Evolutionary conservation across 192 early-diverging fungal genomes (phyloP).

Genomic region (Chytriomyces sp.): DNA sequence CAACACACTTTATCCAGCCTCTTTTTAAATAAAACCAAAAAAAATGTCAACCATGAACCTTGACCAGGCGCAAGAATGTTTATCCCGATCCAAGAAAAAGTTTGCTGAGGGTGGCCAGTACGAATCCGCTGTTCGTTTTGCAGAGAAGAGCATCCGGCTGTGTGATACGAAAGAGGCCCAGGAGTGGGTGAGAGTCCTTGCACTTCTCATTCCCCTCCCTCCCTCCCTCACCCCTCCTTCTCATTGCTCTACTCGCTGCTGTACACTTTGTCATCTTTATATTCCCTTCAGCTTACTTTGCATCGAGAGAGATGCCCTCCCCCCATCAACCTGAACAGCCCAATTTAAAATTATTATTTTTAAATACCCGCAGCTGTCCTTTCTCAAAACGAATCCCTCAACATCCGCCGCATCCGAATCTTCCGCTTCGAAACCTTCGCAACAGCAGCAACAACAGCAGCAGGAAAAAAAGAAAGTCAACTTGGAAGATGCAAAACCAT

Average conservation of each 20-base stretch:
- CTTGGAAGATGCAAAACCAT: slow-evolving; percentile 28
- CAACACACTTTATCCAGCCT: no score
- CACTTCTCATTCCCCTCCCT: not conserved
- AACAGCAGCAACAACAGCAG: slow-evolving; percentile 27
- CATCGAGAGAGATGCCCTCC: not conserved
- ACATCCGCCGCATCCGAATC: slow-evolving; percentile 31
- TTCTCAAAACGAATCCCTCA: slow-evolving; percentile 24
- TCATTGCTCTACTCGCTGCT: not conserved
- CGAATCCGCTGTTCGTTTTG: slow-evolving; percentile 77
- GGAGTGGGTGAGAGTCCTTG: slow-evolving; percentile 43
- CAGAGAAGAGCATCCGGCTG: slow-evolving; percentile 78
- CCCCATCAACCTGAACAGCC: not conserved
- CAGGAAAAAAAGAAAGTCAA: slow-evolving; percentile 35
- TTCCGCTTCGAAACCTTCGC: slow-evolving; percentile 31
- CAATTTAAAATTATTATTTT: not conserved
- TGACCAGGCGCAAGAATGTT: slow-evolving; percentile 82
- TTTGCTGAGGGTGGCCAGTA: slow-evolving; percentile 66
- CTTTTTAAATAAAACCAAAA: no score
- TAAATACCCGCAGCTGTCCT: slow-evolving; percentile 5
- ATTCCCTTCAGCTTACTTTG: not conserved
- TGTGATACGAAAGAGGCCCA: slow-evolving; percentile 75
- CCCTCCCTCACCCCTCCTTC: not conserved
- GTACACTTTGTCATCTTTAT: not conserved
- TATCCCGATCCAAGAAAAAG: slow-evolving; percentile 77
- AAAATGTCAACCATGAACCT: slow-evolving; percentile 58